Conservation (phyloP, 139 green algal genomes). For the Coelastrella sp. region DNA sequence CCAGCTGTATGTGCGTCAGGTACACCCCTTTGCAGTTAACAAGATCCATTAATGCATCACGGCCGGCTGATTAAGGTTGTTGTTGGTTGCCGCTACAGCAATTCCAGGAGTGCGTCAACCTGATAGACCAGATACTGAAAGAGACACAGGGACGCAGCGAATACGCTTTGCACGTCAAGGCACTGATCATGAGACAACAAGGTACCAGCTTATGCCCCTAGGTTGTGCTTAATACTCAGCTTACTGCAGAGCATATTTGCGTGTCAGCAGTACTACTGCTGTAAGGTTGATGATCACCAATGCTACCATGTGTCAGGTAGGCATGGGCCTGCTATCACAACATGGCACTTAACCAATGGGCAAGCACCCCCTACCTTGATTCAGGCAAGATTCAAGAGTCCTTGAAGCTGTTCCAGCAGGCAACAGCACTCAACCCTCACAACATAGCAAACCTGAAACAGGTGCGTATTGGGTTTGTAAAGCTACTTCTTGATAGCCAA, state of each 20-base stretch:
- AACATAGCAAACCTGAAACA: conserved; percentile 82
- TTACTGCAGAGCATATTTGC: not conserved
- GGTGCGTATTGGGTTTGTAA: conserved; percentile 42
- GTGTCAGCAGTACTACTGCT: no score
- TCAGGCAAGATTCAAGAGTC: conserved; percentile 79
- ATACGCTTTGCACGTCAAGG: conserved; percentile 80
- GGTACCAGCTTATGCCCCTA: conserved; percentile 42
- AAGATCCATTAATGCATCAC: not conserved
- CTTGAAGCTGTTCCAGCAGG: conserved; percentile 79
- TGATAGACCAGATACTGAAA: conserved; percentile 62
- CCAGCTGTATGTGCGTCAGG: conserved; percentile 72
- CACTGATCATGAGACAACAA: conserved; percentile 78
- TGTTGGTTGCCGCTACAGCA: conserved; percentile 58
- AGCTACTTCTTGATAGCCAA: no score
- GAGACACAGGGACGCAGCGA: conserved; percentile 64
- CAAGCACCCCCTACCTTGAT: not conserved
- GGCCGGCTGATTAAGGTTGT: not conserved
- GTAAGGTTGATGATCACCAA: no score
- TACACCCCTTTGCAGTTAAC: conserved; percentile 18
- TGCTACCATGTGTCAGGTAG: no score
- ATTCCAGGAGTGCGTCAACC: conserved; percentile 68
- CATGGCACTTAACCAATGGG: no score
- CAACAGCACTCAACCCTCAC: conserved; percentile 75
- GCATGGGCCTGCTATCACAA: no score
- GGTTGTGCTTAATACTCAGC: not conserved